A percentile compares a stretch with the other conserved stretches of the same genome.
Conservation (phyloP, 129 eudicot species). For the Centella asiatica region DNA sequence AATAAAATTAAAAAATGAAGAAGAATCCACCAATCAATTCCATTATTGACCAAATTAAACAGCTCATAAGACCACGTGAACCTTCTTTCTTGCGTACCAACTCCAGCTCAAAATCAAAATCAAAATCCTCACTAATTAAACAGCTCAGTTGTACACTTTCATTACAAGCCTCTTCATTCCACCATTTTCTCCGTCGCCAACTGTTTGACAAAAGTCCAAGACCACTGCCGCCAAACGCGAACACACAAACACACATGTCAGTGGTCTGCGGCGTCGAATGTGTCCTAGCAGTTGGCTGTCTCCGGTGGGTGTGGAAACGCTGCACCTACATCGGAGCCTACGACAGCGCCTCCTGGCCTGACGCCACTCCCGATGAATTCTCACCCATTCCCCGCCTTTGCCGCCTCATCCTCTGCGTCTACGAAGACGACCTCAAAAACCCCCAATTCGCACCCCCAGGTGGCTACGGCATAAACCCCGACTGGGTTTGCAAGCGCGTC, state of each 20-base stretch:
- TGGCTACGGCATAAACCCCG: constrained; percentile 67
- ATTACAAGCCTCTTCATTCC: too few species aligned
- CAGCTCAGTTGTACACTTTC: too few species aligned
- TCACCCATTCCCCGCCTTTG: constrained; percentile 66
- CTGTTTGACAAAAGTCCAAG: neutral
- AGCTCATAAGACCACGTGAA: too few species aligned
- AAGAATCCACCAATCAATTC: too few species aligned
- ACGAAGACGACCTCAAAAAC: constrained; percentile 52
- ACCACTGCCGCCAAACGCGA: neutral
- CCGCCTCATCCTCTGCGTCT: constrained; percentile 67
- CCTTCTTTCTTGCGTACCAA: too few species aligned
- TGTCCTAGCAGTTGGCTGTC: constrained; percentile 51
- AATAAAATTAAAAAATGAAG: too few species aligned
- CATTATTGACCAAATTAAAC: too few species aligned
- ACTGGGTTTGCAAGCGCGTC: constrained; percentile 66
- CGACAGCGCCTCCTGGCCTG: constrained; percentile 85
- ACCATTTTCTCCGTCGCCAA: too few species aligned
- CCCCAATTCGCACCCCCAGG: constrained; percentile 44
- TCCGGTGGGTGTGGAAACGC: constrained; percentile 88
- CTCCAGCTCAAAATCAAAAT: too few species aligned
- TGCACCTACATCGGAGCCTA: constrained; percentile 79
- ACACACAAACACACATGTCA: constrained; percentile 31
- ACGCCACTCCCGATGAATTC: constrained; percentile 66
- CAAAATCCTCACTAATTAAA: too few species aligned
- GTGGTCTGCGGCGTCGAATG: constrained; percentile 79